phyloP scores from a whole-genome alignment of 768 basidiomycete species.

The Termitomyces sp. region DNA sequence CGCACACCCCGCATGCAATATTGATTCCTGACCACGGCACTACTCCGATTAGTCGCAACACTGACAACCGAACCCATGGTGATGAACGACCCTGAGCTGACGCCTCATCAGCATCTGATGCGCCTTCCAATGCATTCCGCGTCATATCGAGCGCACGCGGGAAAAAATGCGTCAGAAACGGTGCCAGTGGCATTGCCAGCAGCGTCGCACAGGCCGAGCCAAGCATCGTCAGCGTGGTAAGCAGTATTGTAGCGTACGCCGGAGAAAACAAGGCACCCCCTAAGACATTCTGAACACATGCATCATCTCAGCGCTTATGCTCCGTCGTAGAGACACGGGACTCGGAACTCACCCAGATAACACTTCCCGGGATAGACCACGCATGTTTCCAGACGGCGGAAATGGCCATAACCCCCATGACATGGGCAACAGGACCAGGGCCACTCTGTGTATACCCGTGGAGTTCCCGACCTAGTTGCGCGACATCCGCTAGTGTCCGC shows the following conservation, averaged over 20 bases:
- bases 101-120: slow-evolving; percentile 42
- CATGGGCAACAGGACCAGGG: slow-evolving; percentile 61
- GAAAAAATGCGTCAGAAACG: slow-evolving; percentile 76
- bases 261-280: slow-evolving; percentile 87
- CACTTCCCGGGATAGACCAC: slow-evolving; percentile 95
- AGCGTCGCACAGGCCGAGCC: slow-evolving; percentile 82
- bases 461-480: slow-evolving; percentile 70
- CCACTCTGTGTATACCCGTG: slow-evolving; percentile 79
- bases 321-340: slow-evolving; percentile 4
- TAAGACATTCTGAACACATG: slow-evolving; percentile 69
- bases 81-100: slow-evolving; percentile 36
- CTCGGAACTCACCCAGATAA: slow-evolving; percentile 69
- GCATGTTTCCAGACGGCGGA: slow-evolving; percentile 95
- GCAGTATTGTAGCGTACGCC: slow-evolving; percentile 71
- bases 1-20: slow-evolving; percentile 91
- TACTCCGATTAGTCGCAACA: slow-evolving; percentile 87
- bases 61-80: slow-evolving; percentile 82
- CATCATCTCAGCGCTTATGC: slow-evolving; percentile 5
- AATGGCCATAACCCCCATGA: slow-evolving; percentile 77
- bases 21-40: slow-evolving; percentile 98
- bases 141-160: slow-evolving; percentile 86
- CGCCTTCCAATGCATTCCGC: slow-evolving; percentile 73
- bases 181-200: slow-evolving; percentile 80
- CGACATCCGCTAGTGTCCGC: slow-evolving; percentile 69
- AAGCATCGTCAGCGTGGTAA: slow-evolving; percentile 82